Evolutionary conservation across 306 rosid species (phyloP).

Genomic region (Cotoneaster glaucophyllus): DNA sequence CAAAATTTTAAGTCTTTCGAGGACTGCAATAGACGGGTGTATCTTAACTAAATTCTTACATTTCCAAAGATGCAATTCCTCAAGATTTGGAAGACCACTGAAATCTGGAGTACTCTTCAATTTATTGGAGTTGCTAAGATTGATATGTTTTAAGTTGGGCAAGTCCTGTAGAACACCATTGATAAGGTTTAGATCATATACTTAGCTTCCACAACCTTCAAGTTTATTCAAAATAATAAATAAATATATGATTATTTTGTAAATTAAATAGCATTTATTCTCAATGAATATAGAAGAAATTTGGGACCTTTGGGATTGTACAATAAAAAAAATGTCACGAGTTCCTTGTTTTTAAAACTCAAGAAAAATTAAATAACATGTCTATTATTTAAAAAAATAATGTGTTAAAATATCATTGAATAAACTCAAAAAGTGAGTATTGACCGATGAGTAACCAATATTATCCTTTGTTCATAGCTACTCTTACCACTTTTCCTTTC

Average conservation of each 20-base stretch:
- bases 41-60: constrained; percentile 4
- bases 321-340: no score
- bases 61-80: neutral
- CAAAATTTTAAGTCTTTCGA: neutral
- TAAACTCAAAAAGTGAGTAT: no score
- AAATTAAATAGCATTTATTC: neutral
- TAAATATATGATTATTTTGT: no score
- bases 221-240: neutral
- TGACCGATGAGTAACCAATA: no score
- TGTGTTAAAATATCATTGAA: no score
- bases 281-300: neutral
- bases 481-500: neutral
- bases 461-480: no score
- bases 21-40: neutral
- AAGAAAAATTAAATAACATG: no score
- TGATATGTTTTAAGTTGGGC: neutral
- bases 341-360: no score
- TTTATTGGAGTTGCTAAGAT: neutral
- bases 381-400: no score
- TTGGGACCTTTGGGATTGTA: neutral
- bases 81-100: neutral
- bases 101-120: constrained; percentile 10
- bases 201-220: no score
- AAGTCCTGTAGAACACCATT: neutral
- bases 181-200: neutral